Percentiles rank a stretch among this genome's conserved stretches.
Conservation (phyloP, 148 eudicot species). For the Fagopyrum homotropicum region DNA sequence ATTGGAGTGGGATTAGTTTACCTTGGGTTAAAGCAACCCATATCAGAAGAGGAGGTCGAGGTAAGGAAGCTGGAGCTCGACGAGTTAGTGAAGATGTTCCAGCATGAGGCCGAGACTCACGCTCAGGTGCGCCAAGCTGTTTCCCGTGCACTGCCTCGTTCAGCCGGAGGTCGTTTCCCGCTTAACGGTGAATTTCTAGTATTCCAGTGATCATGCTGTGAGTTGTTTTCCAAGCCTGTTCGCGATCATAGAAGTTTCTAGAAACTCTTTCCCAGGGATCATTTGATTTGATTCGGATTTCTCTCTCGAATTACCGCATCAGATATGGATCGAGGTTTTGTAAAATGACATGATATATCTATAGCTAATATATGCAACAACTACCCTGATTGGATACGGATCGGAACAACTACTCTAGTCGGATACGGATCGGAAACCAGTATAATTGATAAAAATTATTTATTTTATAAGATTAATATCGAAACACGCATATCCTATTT, state of each 20-base stretch:
- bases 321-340: too few relatives aligned
- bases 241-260: neutral
- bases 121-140: slow-evolving; percentile 67
- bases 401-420: too few relatives aligned
- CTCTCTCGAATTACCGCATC: too few relatives aligned
- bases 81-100: slow-evolving; percentile 85
- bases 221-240: neutral
- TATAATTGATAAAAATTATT: too few relatives aligned
- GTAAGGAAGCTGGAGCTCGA: slow-evolving; percentile 80
- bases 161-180: slow-evolving; percentile 31
- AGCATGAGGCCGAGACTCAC: slow-evolving; percentile 93
- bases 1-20: slow-evolving; percentile 60
- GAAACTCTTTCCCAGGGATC: neutral
- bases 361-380: too few relatives aligned
- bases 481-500: too few relatives aligned
- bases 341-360: too few relatives aligned
- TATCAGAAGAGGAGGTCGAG: slow-evolving; percentile 62
- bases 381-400: too few relatives aligned
- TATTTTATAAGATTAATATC: too few relatives aligned
- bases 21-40: slow-evolving; percentile 70
- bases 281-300: neutral
- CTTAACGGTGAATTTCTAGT: slow-evolving; percentile 48
- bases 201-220: slow-evolving; percentile 27
- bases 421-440: too few relatives aligned
- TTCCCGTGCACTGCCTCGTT: slow-evolving; percentile 40